These are phyloP conservation scores for Crotalaria pallida DNA, from an alignment of 306 rosid genomes.

Conservation along the genomic window DNA sequence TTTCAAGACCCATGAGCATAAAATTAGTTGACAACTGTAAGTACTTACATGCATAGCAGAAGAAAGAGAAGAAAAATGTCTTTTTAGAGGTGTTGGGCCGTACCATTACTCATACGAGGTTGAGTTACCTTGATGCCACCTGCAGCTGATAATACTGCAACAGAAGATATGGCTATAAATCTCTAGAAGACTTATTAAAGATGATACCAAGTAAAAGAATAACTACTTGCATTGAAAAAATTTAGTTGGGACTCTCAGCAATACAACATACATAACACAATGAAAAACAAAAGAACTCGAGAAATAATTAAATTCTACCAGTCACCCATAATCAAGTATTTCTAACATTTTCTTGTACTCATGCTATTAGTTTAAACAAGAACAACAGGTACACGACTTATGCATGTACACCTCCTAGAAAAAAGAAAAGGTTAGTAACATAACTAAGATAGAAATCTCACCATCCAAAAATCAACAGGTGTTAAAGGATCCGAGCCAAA, in stretches of 20 bases:
- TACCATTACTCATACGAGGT: constrained; percentile 61
- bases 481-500: neutral
- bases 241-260: neutral
- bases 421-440: neutral
- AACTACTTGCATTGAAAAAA: neutral
- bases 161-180: constrained; percentile 25
- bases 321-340: neutral
- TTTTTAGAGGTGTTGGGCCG: constrained; percentile 22
- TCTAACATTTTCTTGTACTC: neutral
- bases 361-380: neutral
- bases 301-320: neutral
- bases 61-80: constrained; percentile 13
- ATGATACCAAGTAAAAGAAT: neutral
- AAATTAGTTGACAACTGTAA: neutral
- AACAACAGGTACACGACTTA: neutral
- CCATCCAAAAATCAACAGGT: neutral
- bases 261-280: neutral
- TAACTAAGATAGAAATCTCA: neutral
- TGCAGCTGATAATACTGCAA: constrained; percentile 84
- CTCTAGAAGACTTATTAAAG: constrained; percentile 6
- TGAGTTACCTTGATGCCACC: constrained; percentile 94
- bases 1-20: constrained; percentile 18
- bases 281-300: neutral
- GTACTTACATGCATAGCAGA: neutral
- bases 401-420: neutral